Evolutionary conservation across 345 rosid genomes (phyloP).

Genomic region (Excoecaria cochinchinensis): DNA sequence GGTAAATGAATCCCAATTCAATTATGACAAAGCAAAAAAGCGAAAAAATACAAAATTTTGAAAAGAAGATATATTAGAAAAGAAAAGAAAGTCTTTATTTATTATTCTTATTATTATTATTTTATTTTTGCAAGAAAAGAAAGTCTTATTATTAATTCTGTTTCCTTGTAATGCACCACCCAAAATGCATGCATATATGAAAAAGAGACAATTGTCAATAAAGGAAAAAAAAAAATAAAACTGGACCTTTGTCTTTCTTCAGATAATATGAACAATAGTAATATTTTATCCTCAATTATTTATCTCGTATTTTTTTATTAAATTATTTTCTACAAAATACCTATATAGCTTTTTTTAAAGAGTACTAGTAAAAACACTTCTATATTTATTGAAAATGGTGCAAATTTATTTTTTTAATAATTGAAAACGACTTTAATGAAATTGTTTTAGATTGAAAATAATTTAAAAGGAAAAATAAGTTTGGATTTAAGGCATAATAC

Average conservation of each 20-base stretch:
- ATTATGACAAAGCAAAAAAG: too few species aligned
- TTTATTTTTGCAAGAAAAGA: not conserved
- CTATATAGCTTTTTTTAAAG: too few species aligned
- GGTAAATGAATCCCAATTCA: not conserved
- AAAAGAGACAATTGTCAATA: not conserved
- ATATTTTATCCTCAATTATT: too few species aligned
- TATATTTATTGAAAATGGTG: too few species aligned
- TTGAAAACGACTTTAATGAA: too few species aligned
- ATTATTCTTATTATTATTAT: too few species aligned
- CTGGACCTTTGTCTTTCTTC: not conserved
- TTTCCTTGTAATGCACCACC: not conserved
- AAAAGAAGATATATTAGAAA: not conserved
- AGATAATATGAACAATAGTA: not conserved
- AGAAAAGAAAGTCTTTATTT: not conserved
- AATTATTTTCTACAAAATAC: too few species aligned
- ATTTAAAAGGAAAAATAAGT: too few species aligned
- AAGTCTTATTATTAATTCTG: not conserved
- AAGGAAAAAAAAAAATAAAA: not conserved
- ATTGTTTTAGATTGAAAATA: too few species aligned
- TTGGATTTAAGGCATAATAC: not conserved
- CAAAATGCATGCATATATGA: not conserved
- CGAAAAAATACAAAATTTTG: not conserved
- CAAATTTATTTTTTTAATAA: too few species aligned
- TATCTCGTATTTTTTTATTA: too few species aligned
- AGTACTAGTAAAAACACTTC: too few species aligned